Conservation (phyloP, 768 basidiomycete species). For the Xerocomellus amylosporus region DNA sequence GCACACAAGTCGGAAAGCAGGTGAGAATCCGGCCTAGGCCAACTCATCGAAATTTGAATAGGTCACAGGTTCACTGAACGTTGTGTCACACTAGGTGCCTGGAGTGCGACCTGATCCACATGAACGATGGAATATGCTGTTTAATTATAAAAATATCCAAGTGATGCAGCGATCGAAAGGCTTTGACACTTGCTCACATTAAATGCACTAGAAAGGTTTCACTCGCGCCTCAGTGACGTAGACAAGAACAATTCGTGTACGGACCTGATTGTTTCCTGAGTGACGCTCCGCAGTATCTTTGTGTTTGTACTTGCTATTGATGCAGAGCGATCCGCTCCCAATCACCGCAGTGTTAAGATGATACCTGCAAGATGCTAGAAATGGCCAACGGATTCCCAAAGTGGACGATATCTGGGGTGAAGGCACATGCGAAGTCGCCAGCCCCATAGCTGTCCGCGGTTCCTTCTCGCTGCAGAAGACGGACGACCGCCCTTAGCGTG, state of each 20-base stretch:
- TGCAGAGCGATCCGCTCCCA: slow-evolving; percentile 1
- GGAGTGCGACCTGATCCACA: slow-evolving; percentile 23
- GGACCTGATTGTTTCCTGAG: slow-evolving; percentile 7
- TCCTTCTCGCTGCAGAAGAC: slow-evolving; percentile 17
- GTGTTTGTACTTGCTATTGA: slow-evolving; percentile 4
- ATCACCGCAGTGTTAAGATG: slow-evolving; percentile 15
- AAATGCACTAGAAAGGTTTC: not conserved
- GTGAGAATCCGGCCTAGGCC: slow-evolving; percentile 12
- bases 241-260: slow-evolving; percentile 3
- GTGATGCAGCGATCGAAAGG: slow-evolving; percentile 2
- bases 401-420: slow-evolving; percentile 2
- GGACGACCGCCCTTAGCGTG: slow-evolving; percentile 5
- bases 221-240: slow-evolving; percentile 8
- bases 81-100: slow-evolving; percentile 6
- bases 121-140: slow-evolving; percentile 4
- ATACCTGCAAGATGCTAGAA: not conserved
- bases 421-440: slow-evolving; percentile 12
- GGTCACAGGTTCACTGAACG: not conserved
- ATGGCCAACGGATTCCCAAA: slow-evolving; percentile 5
- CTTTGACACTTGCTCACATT: not conserved
- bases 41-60: not conserved
- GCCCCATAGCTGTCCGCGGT: slow-evolving; percentile 1
- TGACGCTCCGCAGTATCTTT: not conserved
- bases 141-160: not conserved
- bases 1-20: not conserved